Conservation (phyloP, 176 grass and related monocot species). For the Phoenix roebelenii region DNA sequence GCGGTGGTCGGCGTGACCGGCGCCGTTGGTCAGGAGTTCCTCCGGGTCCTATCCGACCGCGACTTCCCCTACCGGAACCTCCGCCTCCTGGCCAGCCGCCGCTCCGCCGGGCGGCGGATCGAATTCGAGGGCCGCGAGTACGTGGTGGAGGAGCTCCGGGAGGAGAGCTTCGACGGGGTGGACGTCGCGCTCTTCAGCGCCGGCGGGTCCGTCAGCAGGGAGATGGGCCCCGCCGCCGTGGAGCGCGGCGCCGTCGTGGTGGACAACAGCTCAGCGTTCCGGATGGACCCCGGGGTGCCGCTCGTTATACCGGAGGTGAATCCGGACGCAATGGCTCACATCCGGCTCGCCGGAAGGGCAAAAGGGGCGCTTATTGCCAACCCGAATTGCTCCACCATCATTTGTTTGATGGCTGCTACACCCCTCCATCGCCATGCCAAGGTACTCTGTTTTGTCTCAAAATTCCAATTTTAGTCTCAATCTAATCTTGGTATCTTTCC, state of each 20-base stretch:
- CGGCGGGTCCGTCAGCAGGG: constrained; percentile 54
- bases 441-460: constrained; percentile 25
- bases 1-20: constrained; percentile 93
- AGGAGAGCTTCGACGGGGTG: constrained; percentile 68
- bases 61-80: constrained; percentile 82
- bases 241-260: constrained; percentile 66
- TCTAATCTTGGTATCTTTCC: too few species aligned
- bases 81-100: constrained; percentile 69
- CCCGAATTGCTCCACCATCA: constrained; percentile 96
- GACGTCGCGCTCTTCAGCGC: constrained; percentile 93
- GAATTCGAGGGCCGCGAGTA: constrained; percentile 61
- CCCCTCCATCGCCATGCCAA: constrained; percentile 82
- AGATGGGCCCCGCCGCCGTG: constrained; percentile 51
- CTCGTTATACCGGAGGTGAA: constrained; percentile 95
- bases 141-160: constrained; percentile 60
- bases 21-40: constrained; percentile 89
- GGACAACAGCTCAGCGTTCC: constrained; percentile 87
- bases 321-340: constrained; percentile 65
- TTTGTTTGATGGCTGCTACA: constrained; percentile 89
- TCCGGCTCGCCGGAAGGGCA: constrained; percentile 37
- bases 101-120: constrained; percentile 70
- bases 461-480: not conserved
- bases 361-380: constrained; percentile 80
- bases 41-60: constrained; percentile 62
- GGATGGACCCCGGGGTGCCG: constrained; percentile 87